Base-by-base conservation (phyloP, 805 yeast species). In the Debaryomyces hansenii region DNA sequence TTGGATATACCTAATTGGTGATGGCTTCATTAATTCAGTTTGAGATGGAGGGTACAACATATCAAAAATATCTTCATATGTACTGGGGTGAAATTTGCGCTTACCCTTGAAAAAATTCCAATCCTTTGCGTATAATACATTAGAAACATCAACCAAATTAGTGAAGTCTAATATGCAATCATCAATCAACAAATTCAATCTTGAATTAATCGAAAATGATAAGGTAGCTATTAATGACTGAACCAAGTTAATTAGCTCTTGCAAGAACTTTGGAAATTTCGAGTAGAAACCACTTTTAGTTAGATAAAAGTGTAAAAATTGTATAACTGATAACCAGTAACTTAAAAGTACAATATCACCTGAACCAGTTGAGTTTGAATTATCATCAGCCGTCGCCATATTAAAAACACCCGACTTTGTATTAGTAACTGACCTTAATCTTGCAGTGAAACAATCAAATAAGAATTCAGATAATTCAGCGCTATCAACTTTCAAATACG, bases 21-120 rank as follows among this genome's bases (percentile, higher is more conserved):
- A 89, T 3, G 97, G 96, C 60, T 82, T 83, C 77, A 87, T 83
- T 59, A 89, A 85, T 47, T 87, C 86, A 40, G 80, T 75, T 16
- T 87, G 80, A 0, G 92, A 73, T 2, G 98, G 98, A 4, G 98
- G 98, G 52, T 85, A 84, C 46, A 90, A 69, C 79, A 84, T 86
- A 45, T 82, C 78, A 38, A 84, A 70, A 29, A 90, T 85, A 53
- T 87, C 92, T 44, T 86, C 90, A 59, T 84, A 85, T 4, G 82
- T 81, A 48, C 77, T 76, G 28, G 68, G 72, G 44, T 64, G 70
- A 34, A 55, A 54, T 46, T 72, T 69, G 37, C 62, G 60, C 52
- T 77, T 77, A 29, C 66, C 64, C 55, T 70, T 80, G 63, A 74
- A 77, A 11, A 72, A 56, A 52, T 78, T 78, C 84, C 84, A 79